Evolutionary conservation across 805 yeast species (phyloP).

Genomic region (Yarrowia sp.): DNA sequence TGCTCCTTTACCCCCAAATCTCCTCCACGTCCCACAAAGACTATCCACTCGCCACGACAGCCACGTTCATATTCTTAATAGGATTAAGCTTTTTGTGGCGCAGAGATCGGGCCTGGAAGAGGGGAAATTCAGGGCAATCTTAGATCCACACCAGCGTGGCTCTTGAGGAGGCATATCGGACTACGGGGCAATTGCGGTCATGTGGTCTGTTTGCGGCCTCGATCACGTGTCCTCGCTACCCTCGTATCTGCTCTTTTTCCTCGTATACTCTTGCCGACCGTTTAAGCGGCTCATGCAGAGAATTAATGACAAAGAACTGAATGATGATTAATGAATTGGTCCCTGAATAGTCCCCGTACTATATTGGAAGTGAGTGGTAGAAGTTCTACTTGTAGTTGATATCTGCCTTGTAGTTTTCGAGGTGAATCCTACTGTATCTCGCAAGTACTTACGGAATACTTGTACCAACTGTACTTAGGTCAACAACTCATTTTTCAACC

Average conservation of each 20-base stretch:
- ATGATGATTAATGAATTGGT: too few relatives aligned
- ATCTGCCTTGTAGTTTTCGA: too few relatives aligned
- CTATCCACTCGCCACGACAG: slow-evolving; percentile 23
- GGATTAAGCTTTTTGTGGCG: slow-evolving; percentile 7
- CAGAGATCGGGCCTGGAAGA: slow-evolving; percentile 17
- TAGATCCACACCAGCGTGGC: not conserved
- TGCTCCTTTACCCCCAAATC: not conserved
- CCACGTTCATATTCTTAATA: not conserved
- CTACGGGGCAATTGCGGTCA: too few relatives aligned
- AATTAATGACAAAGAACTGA: not conserved
- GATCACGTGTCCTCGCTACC: not conserved
- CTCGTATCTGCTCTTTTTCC: not conserved
- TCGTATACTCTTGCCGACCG: not conserved
- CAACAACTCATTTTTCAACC: too few relatives aligned
- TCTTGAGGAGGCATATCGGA: too few relatives aligned
- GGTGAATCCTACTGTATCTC: too few relatives aligned
- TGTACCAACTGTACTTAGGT: too few relatives aligned
- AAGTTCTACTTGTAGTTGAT: not conserved
- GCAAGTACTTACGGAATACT: too few relatives aligned
- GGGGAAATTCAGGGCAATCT: slow-evolving; percentile 27
- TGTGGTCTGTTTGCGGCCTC: too few relatives aligned
- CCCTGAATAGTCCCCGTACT: too few relatives aligned
- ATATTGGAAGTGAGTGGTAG: not conserved
- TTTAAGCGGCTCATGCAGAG: slow-evolving; percentile 1
- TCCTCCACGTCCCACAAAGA: not conserved